Percentiles rank a stretch among this genome's conserved stretches.
These are phyloP conservation scores for Chlorella sp. DNA, from an alignment of 139 green algal species.

Conservation along the genomic window DNA sequence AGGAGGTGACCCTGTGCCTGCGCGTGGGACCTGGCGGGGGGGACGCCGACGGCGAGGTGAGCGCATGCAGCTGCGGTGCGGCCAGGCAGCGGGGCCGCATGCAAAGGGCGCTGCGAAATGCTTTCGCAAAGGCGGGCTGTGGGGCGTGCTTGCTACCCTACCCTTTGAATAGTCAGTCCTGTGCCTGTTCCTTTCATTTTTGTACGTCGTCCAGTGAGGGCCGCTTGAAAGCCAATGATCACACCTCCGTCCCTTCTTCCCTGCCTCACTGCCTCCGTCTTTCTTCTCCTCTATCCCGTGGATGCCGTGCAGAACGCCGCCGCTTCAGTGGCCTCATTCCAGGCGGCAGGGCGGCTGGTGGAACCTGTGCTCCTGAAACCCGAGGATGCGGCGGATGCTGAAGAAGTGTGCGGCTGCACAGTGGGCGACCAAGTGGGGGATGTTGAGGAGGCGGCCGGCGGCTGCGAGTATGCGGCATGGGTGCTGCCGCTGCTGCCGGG, in stretches of 20 bases:
- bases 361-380: not conserved
- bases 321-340: not conserved
- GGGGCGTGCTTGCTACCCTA: too few species aligned
- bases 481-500: slow-evolving; percentile 41
- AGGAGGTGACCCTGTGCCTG: not conserved
- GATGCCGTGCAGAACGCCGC: not conserved
- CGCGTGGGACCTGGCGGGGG: not conserved
- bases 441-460: not conserved
- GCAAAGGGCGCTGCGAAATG: not conserved
- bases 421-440: not conserved
- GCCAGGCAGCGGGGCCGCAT: not conserved
- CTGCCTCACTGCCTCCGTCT: too few species aligned
- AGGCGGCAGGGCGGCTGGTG: not conserved
- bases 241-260: too few species aligned
- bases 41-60: not conserved
- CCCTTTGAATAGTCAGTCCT: too few species aligned
- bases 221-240: too few species aligned
- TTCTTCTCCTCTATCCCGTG: too few species aligned
- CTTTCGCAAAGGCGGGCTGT: not conserved
- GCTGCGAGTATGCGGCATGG: slow-evolving; percentile 39
- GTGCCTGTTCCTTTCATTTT: too few species aligned
- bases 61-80: too few species aligned
- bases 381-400: not conserved
- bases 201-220: too few species aligned
- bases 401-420: slow-evolving; percentile 10